Conservation (phyloP, 2,329 filamentous ascomycete species). For the Seiridium unicorne region DNA sequence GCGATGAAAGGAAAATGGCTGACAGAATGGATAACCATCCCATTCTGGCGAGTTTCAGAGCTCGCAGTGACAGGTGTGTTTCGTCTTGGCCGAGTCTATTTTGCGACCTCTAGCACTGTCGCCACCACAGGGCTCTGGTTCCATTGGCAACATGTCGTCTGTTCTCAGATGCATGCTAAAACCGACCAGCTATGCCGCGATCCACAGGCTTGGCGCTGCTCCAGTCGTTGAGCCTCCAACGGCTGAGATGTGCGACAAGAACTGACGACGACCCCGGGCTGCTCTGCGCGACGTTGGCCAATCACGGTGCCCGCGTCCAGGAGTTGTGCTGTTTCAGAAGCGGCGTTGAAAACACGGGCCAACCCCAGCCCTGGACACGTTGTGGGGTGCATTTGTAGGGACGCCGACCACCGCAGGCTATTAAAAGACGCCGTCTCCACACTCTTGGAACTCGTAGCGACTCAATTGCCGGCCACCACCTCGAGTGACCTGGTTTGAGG, state of each 20-base stretch:
- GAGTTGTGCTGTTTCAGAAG: slow-evolving; percentile 5
- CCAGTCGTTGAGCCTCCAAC: background rate
- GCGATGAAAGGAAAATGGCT: background rate
- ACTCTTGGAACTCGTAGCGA: slow-evolving; percentile 1
- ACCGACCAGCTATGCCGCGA: background rate
- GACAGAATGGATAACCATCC: background rate
- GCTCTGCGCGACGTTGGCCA: background rate
- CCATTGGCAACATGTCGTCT: background rate
- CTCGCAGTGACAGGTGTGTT: background rate
- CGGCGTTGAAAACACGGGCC: slow-evolving; percentile 4
- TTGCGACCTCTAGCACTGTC: background rate
- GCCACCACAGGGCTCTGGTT: background rate
- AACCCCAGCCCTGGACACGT: background rate
- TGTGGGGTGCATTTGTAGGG: background rate
- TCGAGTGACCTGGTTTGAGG: background rate
- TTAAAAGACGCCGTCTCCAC: slow-evolving; percentile 6
- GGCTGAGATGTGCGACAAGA: background rate
- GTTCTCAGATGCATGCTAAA: background rate
- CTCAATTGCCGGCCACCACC: background rate
- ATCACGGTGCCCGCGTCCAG: background rate
- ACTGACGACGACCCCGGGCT: background rate
- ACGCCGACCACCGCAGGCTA: background rate
- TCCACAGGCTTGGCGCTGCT: slow-evolving; percentile 3
- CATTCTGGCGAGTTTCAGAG: slow-evolving; percentile 5
- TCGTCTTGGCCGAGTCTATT: slow-evolving; percentile 7